A percentile compares a stretch with the other conserved stretches of the same genome.
These are phyloP conservation scores for Wickerhamiella spandovensis DNA, from an alignment of 805 yeast species.

Conservation along the genomic window DNA sequence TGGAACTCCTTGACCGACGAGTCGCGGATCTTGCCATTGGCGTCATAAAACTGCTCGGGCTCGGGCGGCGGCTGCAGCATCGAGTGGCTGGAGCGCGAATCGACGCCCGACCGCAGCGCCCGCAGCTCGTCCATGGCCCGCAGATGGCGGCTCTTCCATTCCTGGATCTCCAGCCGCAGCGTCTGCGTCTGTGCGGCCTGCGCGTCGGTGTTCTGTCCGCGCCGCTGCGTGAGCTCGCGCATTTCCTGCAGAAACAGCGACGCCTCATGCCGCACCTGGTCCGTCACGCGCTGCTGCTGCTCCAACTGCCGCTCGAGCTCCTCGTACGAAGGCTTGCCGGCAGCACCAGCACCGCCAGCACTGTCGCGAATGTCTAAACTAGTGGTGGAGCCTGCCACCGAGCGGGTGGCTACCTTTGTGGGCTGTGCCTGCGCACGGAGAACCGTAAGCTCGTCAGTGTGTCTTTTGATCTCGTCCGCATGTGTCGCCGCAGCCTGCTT, in stretches of 20 bases:
- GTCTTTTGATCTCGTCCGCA: neutral
- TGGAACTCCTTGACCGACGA: conserved; percentile 21
- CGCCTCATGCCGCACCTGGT: conserved; percentile 28
- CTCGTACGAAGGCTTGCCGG: conserved; percentile 2
- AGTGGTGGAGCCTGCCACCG: neutral
- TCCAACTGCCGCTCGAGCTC: conserved; percentile 12
- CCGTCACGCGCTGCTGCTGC: conserved; percentile 22
- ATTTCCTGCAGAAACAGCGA: conserved; percentile 25
- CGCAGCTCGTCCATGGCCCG: conserved; percentile 21
- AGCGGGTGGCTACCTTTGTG: too few relatives aligned
- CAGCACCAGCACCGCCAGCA: neutral
- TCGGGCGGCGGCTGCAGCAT: neutral
- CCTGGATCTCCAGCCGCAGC: conserved; percentile 23
- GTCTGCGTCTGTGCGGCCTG: conserved; percentile 17
- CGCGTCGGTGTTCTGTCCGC: conserved; percentile 11
- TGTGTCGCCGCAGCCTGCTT: neutral
- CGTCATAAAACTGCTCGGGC: conserved; percentile 4
- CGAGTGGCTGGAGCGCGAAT: neutral
- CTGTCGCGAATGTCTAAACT: neutral
- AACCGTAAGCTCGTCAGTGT: neutral
- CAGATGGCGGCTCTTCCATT: conserved; percentile 25
- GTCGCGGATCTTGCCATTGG: conserved; percentile 21
- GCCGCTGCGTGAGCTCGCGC: conserved; percentile 24
- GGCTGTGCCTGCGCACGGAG: too few relatives aligned
- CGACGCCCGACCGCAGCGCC: conserved; percentile 9